phyloP scores from a whole-genome alignment of 805 yeast species.

The Komagataella ulmi region DNA sequence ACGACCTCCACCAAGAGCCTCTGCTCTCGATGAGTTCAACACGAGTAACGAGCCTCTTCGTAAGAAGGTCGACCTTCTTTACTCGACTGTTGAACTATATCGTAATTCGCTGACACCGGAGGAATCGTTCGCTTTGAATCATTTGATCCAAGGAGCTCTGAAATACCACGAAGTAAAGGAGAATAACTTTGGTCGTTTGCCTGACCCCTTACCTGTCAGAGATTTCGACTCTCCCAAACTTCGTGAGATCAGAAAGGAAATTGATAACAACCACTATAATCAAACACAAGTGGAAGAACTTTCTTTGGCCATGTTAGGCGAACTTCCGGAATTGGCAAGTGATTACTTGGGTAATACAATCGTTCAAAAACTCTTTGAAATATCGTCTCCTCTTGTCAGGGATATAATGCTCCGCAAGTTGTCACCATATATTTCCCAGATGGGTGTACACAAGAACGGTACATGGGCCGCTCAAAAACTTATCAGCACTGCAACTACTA shows the following conservation, averaged over 20 bases:
- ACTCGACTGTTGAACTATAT: background rate
- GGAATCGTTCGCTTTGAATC: constrained; percentile 27
- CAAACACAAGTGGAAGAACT: constrained; percentile 65
- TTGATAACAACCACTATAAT: constrained; percentile 40
- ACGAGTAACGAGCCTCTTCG: background rate
- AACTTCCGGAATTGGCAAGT: constrained; percentile 79
- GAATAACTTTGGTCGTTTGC: constrained; percentile 57
- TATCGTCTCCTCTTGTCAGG: constrained; percentile 56
- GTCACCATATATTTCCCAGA: constrained; percentile 71
- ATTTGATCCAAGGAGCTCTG: constrained; percentile 30
- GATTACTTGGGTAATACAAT: constrained; percentile 95
- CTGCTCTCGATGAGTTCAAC: background rate
- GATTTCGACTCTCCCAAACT: constrained; percentile 80
- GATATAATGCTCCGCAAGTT: constrained; percentile 71
- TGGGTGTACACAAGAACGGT: constrained; percentile 94
- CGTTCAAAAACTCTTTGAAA: constrained; percentile 79
- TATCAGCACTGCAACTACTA: constrained; percentile 53
- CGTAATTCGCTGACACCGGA: constrained; percentile 23
- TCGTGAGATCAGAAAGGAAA: constrained; percentile 70
- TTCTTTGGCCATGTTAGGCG: constrained; percentile 73
- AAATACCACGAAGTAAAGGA: constrained; percentile 27
- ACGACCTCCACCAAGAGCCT: background rate
- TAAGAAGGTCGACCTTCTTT: background rate
- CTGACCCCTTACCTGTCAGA: constrained; percentile 55
- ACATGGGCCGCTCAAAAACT: constrained; percentile 99